Evolutionary conservation across 1,284 basidiomycete genomes (phyloP).

Genomic region (Vanrija pseudolonga): DNA sequence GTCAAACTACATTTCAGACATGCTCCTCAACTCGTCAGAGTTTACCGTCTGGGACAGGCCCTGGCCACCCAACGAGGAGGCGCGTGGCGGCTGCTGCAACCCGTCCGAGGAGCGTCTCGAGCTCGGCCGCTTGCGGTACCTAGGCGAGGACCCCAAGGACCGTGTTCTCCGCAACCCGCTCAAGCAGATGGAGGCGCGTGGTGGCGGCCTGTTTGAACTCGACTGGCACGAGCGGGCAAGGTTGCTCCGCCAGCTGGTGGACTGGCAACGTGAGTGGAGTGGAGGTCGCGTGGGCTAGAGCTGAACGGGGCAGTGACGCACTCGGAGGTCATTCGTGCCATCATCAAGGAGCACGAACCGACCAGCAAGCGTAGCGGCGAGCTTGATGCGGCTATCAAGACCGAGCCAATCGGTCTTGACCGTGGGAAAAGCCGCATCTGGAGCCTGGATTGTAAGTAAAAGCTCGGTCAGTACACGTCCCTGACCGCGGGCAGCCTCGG

Average conservation of each 20-base stretch:
- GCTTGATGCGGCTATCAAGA: constrained; percentile 9
- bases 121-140: constrained; percentile 33
- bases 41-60: constrained; percentile 46
- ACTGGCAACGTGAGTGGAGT: constrained; percentile 45
- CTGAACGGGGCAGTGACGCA: constrained; percentile 35
- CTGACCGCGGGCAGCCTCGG: constrained; percentile 27
- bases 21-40: constrained; percentile 30
- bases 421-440: constrained; percentile 44
- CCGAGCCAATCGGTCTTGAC: constrained; percentile 39
- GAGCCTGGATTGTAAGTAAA: constrained; percentile 44
- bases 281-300: neutral
- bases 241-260: constrained; percentile 45
- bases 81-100: constrained; percentile 35
- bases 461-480: neutral
- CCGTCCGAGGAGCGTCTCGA: constrained; percentile 19
- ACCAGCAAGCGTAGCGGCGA: neutral
- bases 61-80: constrained; percentile 43
- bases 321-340: constrained; percentile 30
- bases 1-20: constrained; percentile 38
- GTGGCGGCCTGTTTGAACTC: constrained; percentile 42
- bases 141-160: constrained; percentile 24
- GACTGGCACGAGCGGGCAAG: constrained; percentile 39
- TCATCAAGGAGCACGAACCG: constrained; percentile 35
- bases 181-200: constrained; percentile 24
- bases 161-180: constrained; percentile 34